Percentiles rank a stretch among this genome's conserved stretches.
These are phyloP conservation scores for Pythium angustatum DNA, from an alignment of 352 stramenopile genomes.

Conservation along the genomic window DNA sequence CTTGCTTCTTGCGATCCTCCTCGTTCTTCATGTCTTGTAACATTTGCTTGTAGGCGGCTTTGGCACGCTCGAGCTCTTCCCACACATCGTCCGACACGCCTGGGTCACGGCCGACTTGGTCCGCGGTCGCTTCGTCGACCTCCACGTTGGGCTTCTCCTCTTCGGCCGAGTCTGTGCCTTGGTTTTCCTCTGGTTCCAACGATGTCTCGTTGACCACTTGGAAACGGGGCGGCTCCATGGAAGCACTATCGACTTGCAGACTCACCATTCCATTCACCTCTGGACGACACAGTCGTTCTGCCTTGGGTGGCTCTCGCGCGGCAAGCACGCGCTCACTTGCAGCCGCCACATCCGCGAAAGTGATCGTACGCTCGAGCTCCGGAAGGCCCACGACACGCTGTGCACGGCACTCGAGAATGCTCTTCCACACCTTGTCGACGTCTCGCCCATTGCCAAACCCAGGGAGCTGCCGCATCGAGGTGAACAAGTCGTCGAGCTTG, in stretches of 20 bases:
- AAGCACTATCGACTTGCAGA: constrained; percentile 5
- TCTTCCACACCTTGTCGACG: constrained; percentile 67
- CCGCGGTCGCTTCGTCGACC: constrained; percentile 16
- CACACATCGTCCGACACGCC: constrained; percentile 66
- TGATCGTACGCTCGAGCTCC: constrained; percentile 57
- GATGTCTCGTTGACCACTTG: background rate
- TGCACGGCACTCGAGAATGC: constrained; percentile 59
- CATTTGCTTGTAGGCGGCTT: constrained; percentile 51
- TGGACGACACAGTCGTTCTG: constrained; percentile 32
- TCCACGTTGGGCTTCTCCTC: constrained; percentile 30
- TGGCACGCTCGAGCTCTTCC: constrained; percentile 64
- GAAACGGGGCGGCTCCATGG: constrained; percentile 6
- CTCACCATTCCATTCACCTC: background rate
- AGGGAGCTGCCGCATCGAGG: constrained; percentile 41
- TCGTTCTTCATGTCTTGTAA: constrained; percentile 33
- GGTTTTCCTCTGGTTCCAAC: background rate
- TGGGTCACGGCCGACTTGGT: constrained; percentile 36
- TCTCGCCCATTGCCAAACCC: constrained; percentile 79
- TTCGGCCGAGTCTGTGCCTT: background rate
- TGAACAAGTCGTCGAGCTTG: constrained; percentile 40
- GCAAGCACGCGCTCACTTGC: constrained; percentile 40
- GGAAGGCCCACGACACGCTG: constrained; percentile 48
- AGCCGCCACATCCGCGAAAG: constrained; percentile 38
- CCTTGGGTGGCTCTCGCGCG: constrained; percentile 40
- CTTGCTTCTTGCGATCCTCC: constrained; percentile 35